Percentiles rank a stretch among this genome's conserved stretches.
Conservation (phyloP, 1,284 basidiomycete species). For the Lentinula novae-zelandiae region DNA sequence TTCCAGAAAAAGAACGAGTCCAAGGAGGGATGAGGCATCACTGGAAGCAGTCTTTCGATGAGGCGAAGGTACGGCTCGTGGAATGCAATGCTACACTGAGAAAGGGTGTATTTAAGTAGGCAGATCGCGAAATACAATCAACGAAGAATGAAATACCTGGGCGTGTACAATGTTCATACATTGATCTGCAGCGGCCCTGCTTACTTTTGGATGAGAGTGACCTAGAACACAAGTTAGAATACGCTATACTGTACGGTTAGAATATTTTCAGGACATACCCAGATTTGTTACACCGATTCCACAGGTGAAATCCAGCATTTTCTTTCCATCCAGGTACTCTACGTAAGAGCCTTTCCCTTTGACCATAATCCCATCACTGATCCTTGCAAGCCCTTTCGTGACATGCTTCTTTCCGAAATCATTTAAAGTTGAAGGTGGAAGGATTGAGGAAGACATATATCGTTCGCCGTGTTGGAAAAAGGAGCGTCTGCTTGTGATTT, state of each 20-base stretch:
- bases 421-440: slow-evolving; percentile 17
- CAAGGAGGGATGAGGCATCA: slow-evolving; percentile 84
- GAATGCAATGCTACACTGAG: slow-evolving; percentile 76
- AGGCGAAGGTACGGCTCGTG: slow-evolving; percentile 75
- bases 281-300: slow-evolving; percentile 84
- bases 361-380: slow-evolving; percentile 71
- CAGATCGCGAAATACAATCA: not conserved
- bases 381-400: slow-evolving; percentile 63
- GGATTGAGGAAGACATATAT: slow-evolving; percentile 7
- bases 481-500: not conserved
- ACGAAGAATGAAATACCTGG: slow-evolving; percentile 40
- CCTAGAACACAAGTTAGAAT: slow-evolving; percentile 41
- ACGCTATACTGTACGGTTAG: not conserved
- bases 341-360: slow-evolving; percentile 80
- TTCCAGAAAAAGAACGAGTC: slow-evolving; percentile 97
- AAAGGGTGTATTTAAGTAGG: not conserved
- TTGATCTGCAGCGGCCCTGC: slow-evolving; percentile 83
- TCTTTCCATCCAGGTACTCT: slow-evolving; percentile 65
- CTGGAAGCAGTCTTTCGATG: slow-evolving; percentile 72
- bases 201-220: slow-evolving; percentile 85
- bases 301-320: slow-evolving; percentile 79
- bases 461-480: not conserved
- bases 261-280: slow-evolving; percentile 39
- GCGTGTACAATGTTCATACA: slow-evolving; percentile 79
- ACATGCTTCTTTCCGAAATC: slow-evolving; percentile 63